Evolutionary conservation across 805 yeast genomes (phyloP).

Genomic region (Candida argentea): DNA sequence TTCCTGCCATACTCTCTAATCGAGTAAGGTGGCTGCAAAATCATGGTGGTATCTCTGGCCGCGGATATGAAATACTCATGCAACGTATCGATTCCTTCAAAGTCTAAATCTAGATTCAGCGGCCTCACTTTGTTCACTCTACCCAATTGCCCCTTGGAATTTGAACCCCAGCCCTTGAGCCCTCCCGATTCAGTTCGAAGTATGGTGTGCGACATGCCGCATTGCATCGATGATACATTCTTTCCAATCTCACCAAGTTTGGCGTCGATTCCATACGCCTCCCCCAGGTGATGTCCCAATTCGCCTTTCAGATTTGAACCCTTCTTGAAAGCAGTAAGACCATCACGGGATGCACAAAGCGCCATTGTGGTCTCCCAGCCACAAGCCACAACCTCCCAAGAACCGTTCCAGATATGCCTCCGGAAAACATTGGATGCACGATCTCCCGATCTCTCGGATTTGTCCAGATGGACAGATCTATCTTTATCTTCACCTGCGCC

Average conservation of each 20-base stretch:
- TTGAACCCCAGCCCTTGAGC: slow-evolving; percentile 59
- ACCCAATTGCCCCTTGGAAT: slow-evolving; percentile 50
- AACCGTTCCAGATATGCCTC: slow-evolving; percentile 7
- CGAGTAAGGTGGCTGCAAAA: background rate
- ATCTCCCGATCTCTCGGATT: too few species aligned
- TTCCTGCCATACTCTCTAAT: background rate
- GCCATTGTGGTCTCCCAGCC: slow-evolving; percentile 76
- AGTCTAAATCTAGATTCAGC: slow-evolving; percentile 8
- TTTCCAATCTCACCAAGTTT: background rate
- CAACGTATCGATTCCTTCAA: too few species aligned
- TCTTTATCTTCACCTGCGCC: too few species aligned
- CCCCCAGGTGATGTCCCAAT: slow-evolving; percentile 48
- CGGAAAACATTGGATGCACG: slow-evolving; percentile 9
- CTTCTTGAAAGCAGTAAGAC: slow-evolving; percentile 35
- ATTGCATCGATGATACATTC: too few species aligned
- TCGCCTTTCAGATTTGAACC: slow-evolving; percentile 73
- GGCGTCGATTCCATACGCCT: background rate
- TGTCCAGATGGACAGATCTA: background rate
- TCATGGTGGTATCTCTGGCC: background rate
- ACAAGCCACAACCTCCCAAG: slow-evolving; percentile 44
- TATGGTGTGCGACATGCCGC: slow-evolving; percentile 32
- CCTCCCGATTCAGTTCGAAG: slow-evolving; percentile 28
- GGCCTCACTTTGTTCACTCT: slow-evolving; percentile 10
- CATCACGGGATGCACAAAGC: slow-evolving; percentile 26
- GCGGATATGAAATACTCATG: too few species aligned